Conservation (phyloP, 495 filamentous ascomycete species). For the Tuber borchii region DNA sequence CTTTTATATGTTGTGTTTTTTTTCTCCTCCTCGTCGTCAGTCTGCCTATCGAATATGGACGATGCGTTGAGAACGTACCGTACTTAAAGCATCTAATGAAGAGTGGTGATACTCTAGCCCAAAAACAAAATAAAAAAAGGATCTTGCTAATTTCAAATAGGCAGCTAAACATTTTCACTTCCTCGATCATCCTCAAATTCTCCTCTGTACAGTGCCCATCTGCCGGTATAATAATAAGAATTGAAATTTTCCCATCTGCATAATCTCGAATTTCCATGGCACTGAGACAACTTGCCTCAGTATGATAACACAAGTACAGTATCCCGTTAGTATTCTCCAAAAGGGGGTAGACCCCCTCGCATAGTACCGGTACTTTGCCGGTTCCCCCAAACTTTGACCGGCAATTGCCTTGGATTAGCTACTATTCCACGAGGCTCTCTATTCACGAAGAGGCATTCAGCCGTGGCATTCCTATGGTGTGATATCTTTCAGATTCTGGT, state of each 20-base stretch:
- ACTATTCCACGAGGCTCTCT: neutral
- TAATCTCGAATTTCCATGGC: too few relatives aligned
- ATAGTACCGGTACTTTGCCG: too few relatives aligned
- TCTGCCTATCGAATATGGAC: neutral
- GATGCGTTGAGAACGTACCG: neutral
- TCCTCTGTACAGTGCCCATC: neutral
- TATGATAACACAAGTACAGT: too few relatives aligned
- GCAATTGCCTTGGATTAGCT: too few relatives aligned
- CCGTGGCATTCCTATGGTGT: neutral
- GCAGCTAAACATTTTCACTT: neutral
- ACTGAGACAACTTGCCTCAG: too few relatives aligned
- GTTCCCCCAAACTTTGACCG: too few relatives aligned
- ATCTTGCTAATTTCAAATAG: neutral
- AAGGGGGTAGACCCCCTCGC: too few relatives aligned
- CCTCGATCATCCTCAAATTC: neutral
- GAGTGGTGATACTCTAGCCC: neutral
- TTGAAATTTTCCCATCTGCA: neutral
- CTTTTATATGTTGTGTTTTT: neutral
- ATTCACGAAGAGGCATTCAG: neutral
- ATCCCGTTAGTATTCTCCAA: too few relatives aligned
- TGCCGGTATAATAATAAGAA: neutral
- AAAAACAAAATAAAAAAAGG: neutral
- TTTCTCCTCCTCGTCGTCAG: neutral
- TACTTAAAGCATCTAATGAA: neutral
- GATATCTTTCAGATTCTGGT: neutral